Evolutionary conservation across 768 basidiomycete species (phyloP).

Genomic region (Termitomyces sp.): DNA sequence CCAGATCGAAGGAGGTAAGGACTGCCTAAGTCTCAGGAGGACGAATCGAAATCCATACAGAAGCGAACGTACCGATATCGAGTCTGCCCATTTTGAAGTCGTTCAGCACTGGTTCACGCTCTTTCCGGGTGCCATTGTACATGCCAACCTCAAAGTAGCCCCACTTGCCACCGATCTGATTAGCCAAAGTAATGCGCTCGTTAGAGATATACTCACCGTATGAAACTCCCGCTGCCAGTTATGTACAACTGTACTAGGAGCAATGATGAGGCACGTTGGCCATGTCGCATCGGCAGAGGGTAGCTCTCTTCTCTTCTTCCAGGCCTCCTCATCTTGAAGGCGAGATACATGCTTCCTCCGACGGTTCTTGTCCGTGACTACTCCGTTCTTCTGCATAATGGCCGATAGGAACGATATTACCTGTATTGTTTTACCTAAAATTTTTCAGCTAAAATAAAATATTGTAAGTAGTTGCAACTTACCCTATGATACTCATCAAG

Average conservation of each 20-base stretch:
- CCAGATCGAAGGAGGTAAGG: slow-evolving; percentile 76
- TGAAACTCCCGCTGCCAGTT: slow-evolving; percentile 92
- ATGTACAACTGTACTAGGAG: slow-evolving; percentile 76
- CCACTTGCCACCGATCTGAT: slow-evolving; percentile 55
- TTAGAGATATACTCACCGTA: slow-evolving; percentile 45
- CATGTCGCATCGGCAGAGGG: slow-evolving; percentile 71
- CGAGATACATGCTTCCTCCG: slow-evolving; percentile 63
- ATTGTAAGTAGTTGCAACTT: slow-evolving; percentile 2
- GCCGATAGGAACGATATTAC: slow-evolving; percentile 87
- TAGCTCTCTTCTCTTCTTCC: slow-evolving; percentile 48
- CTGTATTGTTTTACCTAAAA: slow-evolving; percentile 88
- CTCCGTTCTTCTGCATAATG: slow-evolving; percentile 82
- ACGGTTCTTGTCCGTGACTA: slow-evolving; percentile 59
- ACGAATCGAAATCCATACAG: not conserved
- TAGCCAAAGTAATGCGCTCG: not conserved
- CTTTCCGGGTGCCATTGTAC: slow-evolving; percentile 52
- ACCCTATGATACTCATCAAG: slow-evolving; percentile 21
- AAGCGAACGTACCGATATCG: slow-evolving; percentile 65
- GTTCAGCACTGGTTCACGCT: slow-evolving; percentile 53
- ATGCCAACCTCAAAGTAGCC: slow-evolving; percentile 87
- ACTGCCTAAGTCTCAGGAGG: slow-evolving; percentile 42
- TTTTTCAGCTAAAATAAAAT: not conserved
- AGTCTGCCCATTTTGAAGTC: slow-evolving; percentile 81
- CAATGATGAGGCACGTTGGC: slow-evolving; percentile 87
- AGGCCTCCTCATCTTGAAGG: slow-evolving; percentile 57